Evolutionary conservation across 2,329 filamentous ascomycete species (phyloP).

Genomic region (Botryotinia narcissicola): DNA sequence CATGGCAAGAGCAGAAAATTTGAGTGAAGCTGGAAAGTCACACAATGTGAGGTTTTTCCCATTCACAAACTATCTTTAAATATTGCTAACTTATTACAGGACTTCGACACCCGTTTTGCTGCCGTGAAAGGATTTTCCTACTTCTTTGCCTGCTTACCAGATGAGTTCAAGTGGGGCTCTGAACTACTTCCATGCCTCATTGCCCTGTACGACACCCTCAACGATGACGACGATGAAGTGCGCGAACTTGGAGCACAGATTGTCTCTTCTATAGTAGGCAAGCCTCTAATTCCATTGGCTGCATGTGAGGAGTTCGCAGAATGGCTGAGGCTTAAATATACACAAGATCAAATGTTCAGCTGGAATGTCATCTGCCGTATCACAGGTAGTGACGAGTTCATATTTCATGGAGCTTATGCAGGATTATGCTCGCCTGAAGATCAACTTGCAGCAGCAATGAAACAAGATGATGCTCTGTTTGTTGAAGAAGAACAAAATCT

Average conservation of each 20-base stretch:
- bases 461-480: slow-evolving; percentile 70
- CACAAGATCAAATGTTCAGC: slow-evolving; percentile 12
- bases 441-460: slow-evolving; percentile 48
- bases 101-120: slow-evolving; percentile 64
- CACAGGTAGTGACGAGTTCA: slow-evolving; percentile 24
- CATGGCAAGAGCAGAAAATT: slow-evolving; percentile 49
- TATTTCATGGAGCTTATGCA: neutral
- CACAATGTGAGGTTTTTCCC: slow-evolving; percentile 44
- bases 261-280: slow-evolving; percentile 45
- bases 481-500: slow-evolving; percentile 89
- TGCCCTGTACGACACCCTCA: slow-evolving; percentile 70
- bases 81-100: slow-evolving; percentile 41
- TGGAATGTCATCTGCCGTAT: slow-evolving; percentile 27
- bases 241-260: slow-evolving; percentile 50
- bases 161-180: neutral
- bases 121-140: slow-evolving; percentile 57
- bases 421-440: slow-evolving; percentile 38
- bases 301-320: slow-evolving; percentile 23
- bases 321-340: slow-evolving; percentile 22
- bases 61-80: neutral
- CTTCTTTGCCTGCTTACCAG: slow-evolving; percentile 38
- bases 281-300: slow-evolving; percentile 40
- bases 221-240: slow-evolving; percentile 91
- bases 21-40: slow-evolving; percentile 48
- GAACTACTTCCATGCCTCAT: slow-evolving; percentile 55